These are phyloP conservation scores for Septoria petroselini DNA, from an alignment of 2,329 filamentous ascomycete genomes.

Conservation along the genomic window DNA sequence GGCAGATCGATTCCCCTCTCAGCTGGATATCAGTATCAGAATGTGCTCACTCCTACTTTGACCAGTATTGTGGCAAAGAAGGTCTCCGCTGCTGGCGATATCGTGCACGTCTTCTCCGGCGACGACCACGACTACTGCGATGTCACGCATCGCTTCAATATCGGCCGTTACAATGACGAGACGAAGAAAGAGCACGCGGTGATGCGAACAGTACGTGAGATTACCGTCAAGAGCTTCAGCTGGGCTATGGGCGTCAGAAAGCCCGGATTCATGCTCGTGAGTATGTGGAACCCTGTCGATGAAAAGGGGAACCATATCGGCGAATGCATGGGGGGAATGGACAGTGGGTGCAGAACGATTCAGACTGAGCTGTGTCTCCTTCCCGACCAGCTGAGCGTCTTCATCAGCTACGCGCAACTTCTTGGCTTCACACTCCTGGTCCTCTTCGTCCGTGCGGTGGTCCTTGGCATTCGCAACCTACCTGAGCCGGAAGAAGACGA, in stretches of 20 bases:
- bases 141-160: slow-evolving; percentile 63
- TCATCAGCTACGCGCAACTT: slow-evolving; percentile 71
- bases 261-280: slow-evolving; percentile 83
- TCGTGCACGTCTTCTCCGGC: slow-evolving; percentile 84
- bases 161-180: slow-evolving; percentile 24
- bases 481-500: slow-evolving; percentile 16
- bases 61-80: slow-evolving; percentile 72
- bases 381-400: slow-evolving; percentile 81
- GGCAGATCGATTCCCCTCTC: slow-evolving; percentile 78
- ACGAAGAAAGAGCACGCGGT: slow-evolving; percentile 52
- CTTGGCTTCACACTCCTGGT: slow-evolving; percentile 52
- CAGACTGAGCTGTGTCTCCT: slow-evolving; percentile 89
- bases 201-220: slow-evolving; percentile 58
- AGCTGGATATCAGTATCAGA: slow-evolving; percentile 92
- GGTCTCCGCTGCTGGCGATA: slow-evolving; percentile 61
- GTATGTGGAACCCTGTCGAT: slow-evolving; percentile 88
- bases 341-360: slow-evolving; percentile 55
- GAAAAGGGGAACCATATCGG: slow-evolving; percentile 37
- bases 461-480: slow-evolving; percentile 34
- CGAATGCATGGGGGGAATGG: slow-evolving; percentile 13
- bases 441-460: slow-evolving; percentile 46
- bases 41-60: slow-evolving; percentile 75
- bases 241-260: slow-evolving; percentile 94
- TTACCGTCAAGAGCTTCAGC: slow-evolving; percentile 91
- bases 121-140: slow-evolving; percentile 99